Base-by-base conservation (phyloP, 176 grass and related monocot species). In the Oryza glumipatula region DNA sequence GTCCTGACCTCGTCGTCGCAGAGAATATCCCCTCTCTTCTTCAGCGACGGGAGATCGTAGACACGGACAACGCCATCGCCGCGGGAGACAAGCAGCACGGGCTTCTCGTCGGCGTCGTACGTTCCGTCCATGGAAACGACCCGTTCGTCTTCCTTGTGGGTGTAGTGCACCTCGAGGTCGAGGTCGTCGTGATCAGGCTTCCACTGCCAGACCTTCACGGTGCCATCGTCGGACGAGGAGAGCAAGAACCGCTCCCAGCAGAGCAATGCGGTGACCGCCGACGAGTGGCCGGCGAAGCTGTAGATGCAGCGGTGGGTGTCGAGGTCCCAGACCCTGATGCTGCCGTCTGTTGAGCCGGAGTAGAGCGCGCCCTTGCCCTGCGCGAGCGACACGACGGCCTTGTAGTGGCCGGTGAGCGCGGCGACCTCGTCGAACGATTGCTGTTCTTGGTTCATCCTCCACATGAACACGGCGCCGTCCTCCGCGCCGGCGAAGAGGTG, bases 1-100 rank as follows among this genome's bases (percentile, higher is more conserved):
- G 68, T 16, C 26, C 28, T 65, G 14, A 65, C 84, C 84, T 73
- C 54, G 56, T n/a, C 76, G 0, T 73, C 16, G 84, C 76, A 67
- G 28, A 1, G 28, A 39, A 80, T 80, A 14, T 10, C 26, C 5
- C 84, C 84, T 73, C 84, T 80, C 3, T 0, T 49, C 21, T 80
- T 35, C 9, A 86, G 16, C 9, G 84, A 73, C 11, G 76, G 84
- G 41, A 86, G 76, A 58, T 86, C 76, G 43, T 67, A 80, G n/a
- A 79, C 13, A 14, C 67, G 84, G 51, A 86, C 28, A 24, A 65
- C 1, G 54, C 76, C 76, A 4, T 65, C 76, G 12, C 84, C 11
- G 51, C 83, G 51, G 39, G 83, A 46, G 3, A 86, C 67, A 1
- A 79, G 49, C 67, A 79, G 76, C 23, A 79, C 67, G 26, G 83